phyloP scores from a whole-genome alignment of 345 rosid species.

The Hypericum perforatum region DNA sequence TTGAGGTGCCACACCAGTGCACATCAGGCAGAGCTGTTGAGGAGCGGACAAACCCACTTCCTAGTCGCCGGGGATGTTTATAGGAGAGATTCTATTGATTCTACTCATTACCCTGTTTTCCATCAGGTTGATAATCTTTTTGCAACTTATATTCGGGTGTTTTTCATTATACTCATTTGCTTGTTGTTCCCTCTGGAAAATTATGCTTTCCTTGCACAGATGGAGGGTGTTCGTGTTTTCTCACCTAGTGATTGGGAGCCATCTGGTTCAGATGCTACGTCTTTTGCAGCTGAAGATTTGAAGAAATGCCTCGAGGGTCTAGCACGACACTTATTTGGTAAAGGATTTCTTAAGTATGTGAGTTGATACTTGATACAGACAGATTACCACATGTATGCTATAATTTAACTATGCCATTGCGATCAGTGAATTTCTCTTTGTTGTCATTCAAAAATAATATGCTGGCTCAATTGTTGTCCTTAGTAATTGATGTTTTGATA shows the following conservation, averaged over 20 bases:
- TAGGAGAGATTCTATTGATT: slow-evolving; percentile 91
- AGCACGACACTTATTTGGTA: slow-evolving; percentile 86
- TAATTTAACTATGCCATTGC: too few relatives aligned
- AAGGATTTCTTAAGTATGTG: slow-evolving; percentile 12
- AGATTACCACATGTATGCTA: background rate
- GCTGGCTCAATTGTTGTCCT: too few relatives aligned
- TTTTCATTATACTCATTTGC: slow-evolving; percentile 3
- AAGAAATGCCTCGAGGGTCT: slow-evolving; percentile 96
- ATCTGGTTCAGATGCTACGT: slow-evolving; percentile 55
- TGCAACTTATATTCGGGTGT: slow-evolving; percentile 5
- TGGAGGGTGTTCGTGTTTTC: slow-evolving; percentile 93
- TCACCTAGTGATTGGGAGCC: slow-evolving; percentile 67
- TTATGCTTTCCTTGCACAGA: slow-evolving; percentile 31
- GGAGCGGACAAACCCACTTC: slow-evolving; percentile 65
- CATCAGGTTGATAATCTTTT: slow-evolving; percentile 59
- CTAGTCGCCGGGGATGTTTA: slow-evolving; percentile 97
- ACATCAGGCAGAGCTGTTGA: slow-evolving; percentile 92
- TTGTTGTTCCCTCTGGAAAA: background rate
- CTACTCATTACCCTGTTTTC: slow-evolving; percentile 95
- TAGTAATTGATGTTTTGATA: too few relatives aligned
- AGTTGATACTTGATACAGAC: slow-evolving; percentile 3
- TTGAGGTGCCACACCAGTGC: slow-evolving; percentile 99
- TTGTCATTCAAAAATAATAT: too few relatives aligned
- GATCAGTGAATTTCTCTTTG: too few relatives aligned
- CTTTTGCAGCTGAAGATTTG: slow-evolving; percentile 77